These are phyloP conservation scores for Solanum gracilifrons DNA, from an alignment of 257 asterid genomes.

Conservation along the genomic window DNA sequence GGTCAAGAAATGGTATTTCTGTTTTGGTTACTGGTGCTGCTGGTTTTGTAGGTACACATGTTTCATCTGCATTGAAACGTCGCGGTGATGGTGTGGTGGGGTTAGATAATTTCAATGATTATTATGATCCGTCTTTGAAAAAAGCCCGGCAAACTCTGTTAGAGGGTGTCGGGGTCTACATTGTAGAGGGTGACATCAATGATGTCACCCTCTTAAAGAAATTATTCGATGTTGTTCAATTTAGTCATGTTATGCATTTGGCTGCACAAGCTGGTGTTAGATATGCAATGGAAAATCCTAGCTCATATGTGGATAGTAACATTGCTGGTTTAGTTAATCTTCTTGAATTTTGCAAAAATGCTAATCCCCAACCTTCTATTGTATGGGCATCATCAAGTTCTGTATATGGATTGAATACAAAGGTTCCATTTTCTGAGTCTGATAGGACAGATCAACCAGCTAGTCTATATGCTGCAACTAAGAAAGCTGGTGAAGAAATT, in stretches of 20 bases:
- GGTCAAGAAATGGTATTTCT: slow-evolving; percentile 38
- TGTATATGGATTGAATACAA: slow-evolving; percentile 45
- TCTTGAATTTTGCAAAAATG: slow-evolving; percentile 49
- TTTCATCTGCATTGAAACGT: slow-evolving; percentile 38
- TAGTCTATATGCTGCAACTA: slow-evolving; percentile 54
- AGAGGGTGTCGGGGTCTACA: slow-evolving; percentile 38
- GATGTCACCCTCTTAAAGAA: slow-evolving; percentile 25
- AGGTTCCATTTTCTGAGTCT: slow-evolving; percentile 41
- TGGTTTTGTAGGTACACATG: slow-evolving; percentile 59
- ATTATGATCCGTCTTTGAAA: slow-evolving; percentile 44
- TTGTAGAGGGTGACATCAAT: slow-evolving; percentile 51
- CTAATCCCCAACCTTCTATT: slow-evolving; percentile 51
- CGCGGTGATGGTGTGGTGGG: slow-evolving; percentile 59
- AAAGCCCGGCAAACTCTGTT: slow-evolving; percentile 43
- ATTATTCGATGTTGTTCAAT: slow-evolving; percentile 34
- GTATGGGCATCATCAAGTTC: slow-evolving; percentile 66
- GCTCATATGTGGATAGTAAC: slow-evolving; percentile 56
- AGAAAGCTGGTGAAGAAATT: slow-evolving; percentile 54
- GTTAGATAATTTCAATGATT: slow-evolving; percentile 43
- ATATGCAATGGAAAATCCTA: slow-evolving; percentile 54
- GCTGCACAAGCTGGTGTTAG: slow-evolving; percentile 66
- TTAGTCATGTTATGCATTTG: slow-evolving; percentile 55
- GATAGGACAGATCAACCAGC: slow-evolving; percentile 61
- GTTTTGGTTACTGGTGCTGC: slow-evolving; percentile 58
- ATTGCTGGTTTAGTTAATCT: slow-evolving; percentile 50